Evolutionary conservation across 345 rosid genomes (phyloP), one percentile per base, ranked within the genome.

Genomic region (Abelmoschus esculentus): DNA sequence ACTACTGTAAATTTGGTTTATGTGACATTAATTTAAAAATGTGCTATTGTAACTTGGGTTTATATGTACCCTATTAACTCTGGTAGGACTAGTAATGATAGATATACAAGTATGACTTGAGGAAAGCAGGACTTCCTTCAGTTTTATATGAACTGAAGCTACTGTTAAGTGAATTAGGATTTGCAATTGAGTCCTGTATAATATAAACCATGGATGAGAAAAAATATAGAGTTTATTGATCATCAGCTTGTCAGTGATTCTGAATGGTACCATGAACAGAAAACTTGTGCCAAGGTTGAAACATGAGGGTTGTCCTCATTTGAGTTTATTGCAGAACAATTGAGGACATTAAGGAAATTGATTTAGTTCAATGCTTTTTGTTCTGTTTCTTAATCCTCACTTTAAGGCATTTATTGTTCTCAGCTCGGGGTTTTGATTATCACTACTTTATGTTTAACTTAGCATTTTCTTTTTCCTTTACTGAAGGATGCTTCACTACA

Each of bases 401-500:
- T 17, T 18, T 5, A 17, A 38, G 17, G 67, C 8, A 13, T 19
- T 52, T 13, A 54, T 9, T 42, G 36, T 64, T 64, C 54, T 26
- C 7, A 6, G 12, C 11, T 7, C 4, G 0, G 67, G 0, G 12
- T 12, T 64, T 64, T 7, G 34, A 36, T 38, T 69, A 36, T 71
- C 1, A 53, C 52, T 61, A 66, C 73, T 60, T 26, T 40, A 47
- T 68, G 47, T 28, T 42, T 72, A 63, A 57, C 62, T 50, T 56
- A 17, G 5, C 12, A 32, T 52, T 29, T 29, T 68, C 69, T 47
- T 53, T 44, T 74, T 55, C 1, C 11, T 2, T 18, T 46, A 1
- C 70, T 50, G 72, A 87, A 93, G 96, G 97, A 93, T 66, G 98
- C 98, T 67, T 86, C 97, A n/a, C 78, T 93, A 72, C 90, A 91